phyloP scores from a whole-genome alignment of 2,329 filamentous ascomycete species.

The Penicillium vulpinum region DNA sequence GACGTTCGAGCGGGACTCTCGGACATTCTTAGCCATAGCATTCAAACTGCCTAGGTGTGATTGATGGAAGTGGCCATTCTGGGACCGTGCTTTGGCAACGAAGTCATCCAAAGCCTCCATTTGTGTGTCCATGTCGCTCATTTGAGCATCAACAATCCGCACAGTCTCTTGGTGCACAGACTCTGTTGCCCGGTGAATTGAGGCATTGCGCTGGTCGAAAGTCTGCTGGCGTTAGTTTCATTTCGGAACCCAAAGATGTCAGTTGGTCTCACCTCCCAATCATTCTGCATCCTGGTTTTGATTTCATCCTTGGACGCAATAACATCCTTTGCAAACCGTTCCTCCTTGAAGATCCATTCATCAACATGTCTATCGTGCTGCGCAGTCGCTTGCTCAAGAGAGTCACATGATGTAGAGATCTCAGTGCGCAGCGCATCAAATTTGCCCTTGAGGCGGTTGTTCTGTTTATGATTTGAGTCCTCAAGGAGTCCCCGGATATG shows the following conservation, averaged over 20 bases:
- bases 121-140: slow-evolving; percentile 81
- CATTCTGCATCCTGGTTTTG: slow-evolving; percentile 78
- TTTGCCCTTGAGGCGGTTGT: slow-evolving; percentile 66
- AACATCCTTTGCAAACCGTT: slow-evolving; percentile 68
- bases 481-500: slow-evolving; percentile 79
- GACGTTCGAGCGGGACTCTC: slow-evolving; percentile 71
- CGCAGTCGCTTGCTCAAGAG: slow-evolving; percentile 64
- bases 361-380: slow-evolving; percentile 72
- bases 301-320: slow-evolving; percentile 72
- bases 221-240: slow-evolving; percentile 47
- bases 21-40: slow-evolving; percentile 65
- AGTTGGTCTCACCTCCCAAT: slow-evolving; percentile 69
- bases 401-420: slow-evolving; percentile 63
- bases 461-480: slow-evolving; percentile 71
- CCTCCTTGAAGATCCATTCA: slow-evolving; percentile 69
- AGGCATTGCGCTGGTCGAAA: slow-evolving; percentile 76
- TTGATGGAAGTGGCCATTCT: slow-evolving; percentile 76
- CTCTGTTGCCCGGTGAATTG: slow-evolving; percentile 78
- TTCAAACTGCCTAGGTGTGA: slow-evolving; percentile 68
- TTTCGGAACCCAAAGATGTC: neutral
- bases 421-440: slow-evolving; percentile 64
- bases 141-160: slow-evolving; percentile 84
- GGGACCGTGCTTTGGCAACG: slow-evolving; percentile 74
- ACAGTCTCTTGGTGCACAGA: slow-evolving; percentile 90
- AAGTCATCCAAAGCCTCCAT: slow-evolving; percentile 90